Conservation (phyloP, 2,329 filamentous ascomycete genomes). For the Beauveria pseudobassiana region DNA sequence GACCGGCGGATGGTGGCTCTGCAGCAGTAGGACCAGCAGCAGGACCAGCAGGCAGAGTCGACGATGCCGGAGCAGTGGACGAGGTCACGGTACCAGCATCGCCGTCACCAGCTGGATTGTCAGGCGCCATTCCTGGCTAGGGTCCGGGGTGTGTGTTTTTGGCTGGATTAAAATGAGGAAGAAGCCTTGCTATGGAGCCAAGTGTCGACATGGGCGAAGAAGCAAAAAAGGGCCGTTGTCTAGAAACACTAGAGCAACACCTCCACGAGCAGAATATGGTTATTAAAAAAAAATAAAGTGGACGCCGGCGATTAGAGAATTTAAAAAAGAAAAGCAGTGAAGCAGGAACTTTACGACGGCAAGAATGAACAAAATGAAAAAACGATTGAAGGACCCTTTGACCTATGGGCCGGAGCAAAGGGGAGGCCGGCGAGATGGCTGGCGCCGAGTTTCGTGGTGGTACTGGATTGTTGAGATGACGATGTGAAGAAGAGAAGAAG, state of each 20-base stretch:
- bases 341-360: not conserved
- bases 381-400: not conserved
- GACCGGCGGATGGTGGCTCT: not conserved
- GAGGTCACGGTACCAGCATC: conserved; percentile 5
- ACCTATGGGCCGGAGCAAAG: not conserved
- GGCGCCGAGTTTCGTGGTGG: not conserved
- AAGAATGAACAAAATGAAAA: not conserved
- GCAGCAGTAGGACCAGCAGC: conserved; percentile 2
- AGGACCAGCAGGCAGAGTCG: conserved; percentile 7
- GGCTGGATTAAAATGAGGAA: conserved; percentile 10
- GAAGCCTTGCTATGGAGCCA: conserved; percentile 8
- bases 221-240: not conserved
- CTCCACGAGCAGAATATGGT: not conserved
- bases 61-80: conserved; percentile 3
- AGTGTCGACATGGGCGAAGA: conserved; percentile 9
- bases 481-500: not conserved
- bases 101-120: conserved; percentile 8
- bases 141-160: conserved; percentile 6
- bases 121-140: conserved; percentile 9
- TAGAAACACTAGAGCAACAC: conserved; percentile 8
- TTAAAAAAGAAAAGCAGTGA: not conserved
- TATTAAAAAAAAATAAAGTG: not conserved
- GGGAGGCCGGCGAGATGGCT: not conserved
- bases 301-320: not conserved
- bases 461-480: not conserved